phyloP scores from a whole-genome alignment of 257 asterid genomes.

The Cynanchum wilfordii region DNA sequence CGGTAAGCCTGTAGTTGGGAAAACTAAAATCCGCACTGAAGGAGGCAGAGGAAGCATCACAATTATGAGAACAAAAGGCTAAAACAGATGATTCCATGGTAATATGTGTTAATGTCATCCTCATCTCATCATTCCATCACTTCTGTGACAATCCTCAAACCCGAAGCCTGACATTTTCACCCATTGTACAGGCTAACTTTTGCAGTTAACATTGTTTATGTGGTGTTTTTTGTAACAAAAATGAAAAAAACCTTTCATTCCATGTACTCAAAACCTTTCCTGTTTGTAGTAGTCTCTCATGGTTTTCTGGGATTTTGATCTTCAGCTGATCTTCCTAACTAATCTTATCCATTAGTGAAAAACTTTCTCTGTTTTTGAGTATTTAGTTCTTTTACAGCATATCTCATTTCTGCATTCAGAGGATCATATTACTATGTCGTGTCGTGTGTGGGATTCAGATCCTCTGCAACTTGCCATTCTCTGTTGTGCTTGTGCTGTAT shows the following conservation, averaged over 20 bases:
- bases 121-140: background rate
- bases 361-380: constrained; percentile 1
- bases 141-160: constrained; percentile 5
- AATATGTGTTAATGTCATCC: background rate
- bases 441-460: background rate
- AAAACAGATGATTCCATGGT: constrained; percentile 11
- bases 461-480: background rate
- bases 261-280: background rate
- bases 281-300: constrained; percentile 2
- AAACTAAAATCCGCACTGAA: constrained; percentile 79
- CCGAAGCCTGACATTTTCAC: constrained; percentile 4
- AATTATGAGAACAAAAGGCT: constrained; percentile 80
- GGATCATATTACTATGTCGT: no score
- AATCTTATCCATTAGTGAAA: constrained; percentile 3
- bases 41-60: constrained; percentile 93
- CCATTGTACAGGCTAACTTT: constrained; percentile 26
- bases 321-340: constrained; percentile 20
- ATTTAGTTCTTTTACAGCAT: background rate
- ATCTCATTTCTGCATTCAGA: background rate
- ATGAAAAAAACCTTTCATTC: background rate
- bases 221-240: constrained; percentile 12
- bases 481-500: background rate
- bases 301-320: constrained; percentile 25
- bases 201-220: constrained; percentile 5
- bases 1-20: constrained; percentile 90